Base-by-base conservation (phyloP, 2,329 filamentous ascomycete species). In the Beauveria varroae region DNA sequence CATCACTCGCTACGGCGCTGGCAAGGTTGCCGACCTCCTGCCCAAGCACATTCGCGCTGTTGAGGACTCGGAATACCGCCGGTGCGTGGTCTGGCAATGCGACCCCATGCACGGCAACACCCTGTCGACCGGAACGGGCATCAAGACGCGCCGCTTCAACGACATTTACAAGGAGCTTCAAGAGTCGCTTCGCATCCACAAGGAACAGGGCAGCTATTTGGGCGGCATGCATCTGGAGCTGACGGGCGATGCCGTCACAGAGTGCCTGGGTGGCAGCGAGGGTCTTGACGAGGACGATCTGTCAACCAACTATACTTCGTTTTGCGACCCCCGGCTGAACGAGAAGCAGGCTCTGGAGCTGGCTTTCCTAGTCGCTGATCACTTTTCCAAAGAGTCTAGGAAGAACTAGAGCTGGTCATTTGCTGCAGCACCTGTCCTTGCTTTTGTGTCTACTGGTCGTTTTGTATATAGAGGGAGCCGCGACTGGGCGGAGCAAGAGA, bases 341-440 rank as follows among this genome's bases (percentile, higher is more conserved):
- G 95, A 98, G 81, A 97, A 98, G 78, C 95, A 99, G 79, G 93
- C 95, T 1, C 81, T 99, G 16, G 95, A 99, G 78, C 75, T 98
- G 72, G 93, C 95, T 0, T 99, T 99, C 74, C 76, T 98, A 69
- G 88, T 99, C 53, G 95, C 95, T 0, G 91, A 91, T 5, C 90
- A 93, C 70, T 95, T 80, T 65, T 77, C 82, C 2, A 71, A 73
- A 57, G 71, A 76, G 62, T 65, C 70, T 24, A 68, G 68, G 61
- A 63, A 62, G 34, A 26, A 24, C 30, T 57, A 46, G 54, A n/a
- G 53, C 26, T 14, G 18, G n/a, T 49, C 9, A n/a, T 51, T 52
- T 16, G n/a, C 43, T 46, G 49, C 28, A 18, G 8, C 30, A 55
- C 14, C 44, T 40, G 1, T 3, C 41, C 4, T 20, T 43, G 22